Evolutionary conservation across 352 stramenopile genomes (phyloP), one percentile per base, ranked within the genome.

Genomic region (Phytophthora parvispora): DNA sequence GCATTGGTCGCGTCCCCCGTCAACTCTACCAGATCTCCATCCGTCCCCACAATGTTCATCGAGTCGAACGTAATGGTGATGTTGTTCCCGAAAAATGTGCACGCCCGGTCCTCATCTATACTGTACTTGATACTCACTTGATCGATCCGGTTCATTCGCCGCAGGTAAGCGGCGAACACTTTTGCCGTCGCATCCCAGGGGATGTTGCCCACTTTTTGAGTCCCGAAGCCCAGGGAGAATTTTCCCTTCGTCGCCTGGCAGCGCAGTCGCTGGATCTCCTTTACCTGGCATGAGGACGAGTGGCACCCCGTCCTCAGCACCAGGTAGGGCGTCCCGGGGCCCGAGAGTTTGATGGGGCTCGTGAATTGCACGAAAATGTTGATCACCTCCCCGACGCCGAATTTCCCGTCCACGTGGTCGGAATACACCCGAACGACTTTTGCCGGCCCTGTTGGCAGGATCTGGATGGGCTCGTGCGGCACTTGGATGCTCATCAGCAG

Each of bases 71-170:
- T 91, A 22, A 95, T 58, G 0, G 82, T 92, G 60, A 93, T 92
- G 61, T 92, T 92, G 64, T 93, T 95, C 27, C 87, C 87, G 43
- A 91, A 87, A 53, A 84, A 95, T n/a, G 85, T 91, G 57, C 87
- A 93, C 36, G 85, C 83, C 0, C 69, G 59, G 63, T 82, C 56
- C 27, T 89, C 87, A 15, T 82, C 71, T 32, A 92, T 89, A 28
- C 70, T 84, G 64, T 91, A 95, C 20, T 78, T 66, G 31, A 95
- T 71, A 2, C 67, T 61, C 13, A 95, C 82, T 25, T 74, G 60
- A 64, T 91, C 62, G 60, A 95, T 83, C 34, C 78, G 65, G 43
- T 84, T 92, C 76, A 95, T 91, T 27, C 83, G 79, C 34, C 69
- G 70, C 12, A 95, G 28, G 27, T 83, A 93, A 3, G 68, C 68